Evolutionary conservation across 1,284 basidiomycete genomes (phyloP).

Genomic region (Ustilago bromivora): DNA sequence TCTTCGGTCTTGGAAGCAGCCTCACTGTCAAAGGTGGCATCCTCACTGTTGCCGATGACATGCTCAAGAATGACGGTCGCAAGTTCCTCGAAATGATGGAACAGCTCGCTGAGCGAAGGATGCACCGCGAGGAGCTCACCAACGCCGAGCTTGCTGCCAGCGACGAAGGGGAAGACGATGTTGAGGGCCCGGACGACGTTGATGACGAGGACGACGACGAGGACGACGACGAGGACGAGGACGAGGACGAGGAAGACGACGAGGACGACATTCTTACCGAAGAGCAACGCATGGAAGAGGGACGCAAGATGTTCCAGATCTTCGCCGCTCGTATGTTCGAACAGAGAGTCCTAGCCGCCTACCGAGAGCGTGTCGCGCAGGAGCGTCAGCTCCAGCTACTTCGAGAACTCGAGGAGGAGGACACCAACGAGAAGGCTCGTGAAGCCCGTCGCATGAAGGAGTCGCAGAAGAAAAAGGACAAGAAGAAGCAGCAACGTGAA

Average conservation of each 20-base stretch:
- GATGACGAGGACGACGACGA: constrained; percentile 66
- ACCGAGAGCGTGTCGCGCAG: constrained; percentile 87
- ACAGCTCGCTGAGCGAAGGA: constrained; percentile 91
- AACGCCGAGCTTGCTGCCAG: constrained; percentile 72
- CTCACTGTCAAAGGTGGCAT: constrained; percentile 91
- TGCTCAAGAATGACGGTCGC: constrained; percentile 96
- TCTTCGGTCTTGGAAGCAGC: constrained; percentile 82
- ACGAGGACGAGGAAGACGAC: constrained; percentile 72
- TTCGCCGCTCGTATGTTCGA: constrained; percentile 99
- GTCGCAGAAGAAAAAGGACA: constrained; percentile 99
- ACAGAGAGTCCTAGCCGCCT: constrained; percentile 92
- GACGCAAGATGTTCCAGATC: constrained; percentile 98
- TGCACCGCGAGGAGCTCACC: constrained; percentile 85
- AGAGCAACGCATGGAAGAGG: constrained; percentile 94
- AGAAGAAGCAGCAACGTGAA: constrained; percentile 90
- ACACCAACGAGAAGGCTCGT: constrained; percentile 80
- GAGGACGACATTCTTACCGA: constrained; percentile 72
- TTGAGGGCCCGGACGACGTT: constrained; percentile 45
- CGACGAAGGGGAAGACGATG: constrained; percentile 50
- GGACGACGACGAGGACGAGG: constrained; percentile 71
- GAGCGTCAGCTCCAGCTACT: constrained; percentile 87
- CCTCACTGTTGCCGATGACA: constrained; percentile 97
- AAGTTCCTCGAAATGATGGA: constrained; percentile 99
- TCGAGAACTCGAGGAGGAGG: constrained; percentile 89
- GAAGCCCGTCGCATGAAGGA: constrained; percentile 95